Evolutionary conservation across 805 yeast species (phyloP), one percentile per base, ranked within the genome.

Genomic region (Wickerhamomyces ciferrii): DNA sequence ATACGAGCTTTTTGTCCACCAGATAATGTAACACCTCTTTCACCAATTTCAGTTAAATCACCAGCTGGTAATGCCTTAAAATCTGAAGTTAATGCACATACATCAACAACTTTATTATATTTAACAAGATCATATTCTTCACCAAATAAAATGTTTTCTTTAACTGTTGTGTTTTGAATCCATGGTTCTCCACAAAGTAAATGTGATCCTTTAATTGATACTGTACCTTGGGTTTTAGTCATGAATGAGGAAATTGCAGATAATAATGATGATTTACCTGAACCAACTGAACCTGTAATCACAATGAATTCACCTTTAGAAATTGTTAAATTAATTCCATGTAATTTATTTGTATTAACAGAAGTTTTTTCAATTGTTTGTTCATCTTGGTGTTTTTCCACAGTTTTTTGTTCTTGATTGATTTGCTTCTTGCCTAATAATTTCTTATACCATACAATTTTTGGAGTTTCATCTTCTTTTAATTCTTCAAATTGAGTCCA

Each of bases 271-370:
- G 87, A 78, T 54, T 83, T 83, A 3, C 90, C 90, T 0, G 83
- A 78, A 1, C 89, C 89, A 1, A 87, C 81, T 0, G 89, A 88
- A 0, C 90, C 90, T 78, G 84, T 74, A 41, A 83, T 81, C 4
- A 80, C 85, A 24, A 35, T 19, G 23, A 35, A 19, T 19, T 35
- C 38, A 18, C 38, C 38, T 10, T 35, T 35, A 4, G 23, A 7
- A 11, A 35, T 15, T 5, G 21, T 19, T 6, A 35, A 15, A 56
- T 83, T 84, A 13, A 84, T 67, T 5, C 79, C 76, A 3, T 32
- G 19, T 20, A 32, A 17, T 20, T 21, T 31, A 13, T 10, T 19
- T 4, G n/a, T n/a, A n/a, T 3, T 19, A 32, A 6, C 19, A 8
- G 34, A 6, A 18, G 34, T 5, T 63, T 67, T 34, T 56, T n/a